A percentile compares a stretch with the other conserved stretches of the same genome.
phyloP scores from a whole-genome alignment of 2,329 filamentous ascomycete genomes.

The Chalaropsis thielavioides region DNA sequence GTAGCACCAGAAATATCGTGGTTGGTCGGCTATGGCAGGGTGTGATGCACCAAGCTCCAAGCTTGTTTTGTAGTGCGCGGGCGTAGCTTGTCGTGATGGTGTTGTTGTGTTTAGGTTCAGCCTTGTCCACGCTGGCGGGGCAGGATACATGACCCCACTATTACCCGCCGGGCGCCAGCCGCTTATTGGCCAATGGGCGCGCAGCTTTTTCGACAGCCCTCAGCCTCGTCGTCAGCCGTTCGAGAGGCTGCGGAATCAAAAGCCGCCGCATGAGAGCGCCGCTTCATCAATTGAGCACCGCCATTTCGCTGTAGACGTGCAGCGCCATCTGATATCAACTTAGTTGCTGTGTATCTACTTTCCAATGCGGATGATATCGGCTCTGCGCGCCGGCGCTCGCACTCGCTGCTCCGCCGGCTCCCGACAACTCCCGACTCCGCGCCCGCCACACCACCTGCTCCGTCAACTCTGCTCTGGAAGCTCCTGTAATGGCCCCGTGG shows the following conservation, averaged over 20 bases:
- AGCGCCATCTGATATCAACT: neutral
- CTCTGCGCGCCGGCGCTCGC: neutral
- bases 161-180: neutral
- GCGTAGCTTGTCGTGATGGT: conserved; percentile 2
- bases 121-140: conserved; percentile 12
- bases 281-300: neutral
- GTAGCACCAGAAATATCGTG: too few species aligned
- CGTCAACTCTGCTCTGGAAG: neutral
- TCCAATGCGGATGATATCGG: neutral
- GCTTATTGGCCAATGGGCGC: conserved; percentile 12
- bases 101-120: conserved; percentile 10
- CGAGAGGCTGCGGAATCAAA: neutral
- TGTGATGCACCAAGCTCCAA: neutral
- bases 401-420: neutral
- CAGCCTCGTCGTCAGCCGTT: conserved; percentile 8
- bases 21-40: too few species aligned
- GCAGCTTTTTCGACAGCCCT: neutral
- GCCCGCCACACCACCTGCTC: neutral
- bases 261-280: too few species aligned
- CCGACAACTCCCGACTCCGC: neutral
- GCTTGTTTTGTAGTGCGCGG: too few species aligned
- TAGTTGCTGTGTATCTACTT: neutral
- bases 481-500: neutral
- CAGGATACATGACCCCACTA: conserved; percentile 2
- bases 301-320: neutral